Base-by-base conservation (phyloP, 2,329 filamentous ascomycete species). In the Aspergillus melleus region DNA sequence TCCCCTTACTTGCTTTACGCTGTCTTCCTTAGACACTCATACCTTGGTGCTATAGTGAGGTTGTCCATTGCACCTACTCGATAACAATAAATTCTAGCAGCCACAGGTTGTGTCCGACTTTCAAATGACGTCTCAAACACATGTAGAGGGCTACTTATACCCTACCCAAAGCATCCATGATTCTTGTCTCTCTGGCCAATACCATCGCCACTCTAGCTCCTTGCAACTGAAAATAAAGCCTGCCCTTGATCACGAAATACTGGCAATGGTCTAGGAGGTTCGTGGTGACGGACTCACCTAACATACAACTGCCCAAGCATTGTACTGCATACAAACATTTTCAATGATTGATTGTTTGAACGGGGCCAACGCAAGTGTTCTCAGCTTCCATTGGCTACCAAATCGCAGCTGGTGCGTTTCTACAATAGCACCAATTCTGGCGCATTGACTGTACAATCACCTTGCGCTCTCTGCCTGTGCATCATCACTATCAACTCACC, bases 21-120 rank as follows among this genome's bases (percentile, higher is more conserved):
- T 64, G 55, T 56, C 55, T 60, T 59, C 36, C 58, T 53, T 64
- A 61, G 55, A 59, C 61, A 16, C 39, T 55, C 47, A 52, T 49
- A 24, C 50, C 30, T 49, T 44, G 42, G 57, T 52, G 19, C 20
- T 61, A 54, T 60, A 44, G 47, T 54, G 54, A 55, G 14, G 20
- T 44, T 22, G 6, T 52, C 24, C 19, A 29, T 32, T 57, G 16
- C 22, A 39, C 11, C 14, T 39, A 14, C 16, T 22, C 11, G 10
- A 29, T n/a, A 19, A 36, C 10, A 36, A 20, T 14, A 29, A 36
- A 19, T 14, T 16, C 16, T 11, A 16, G 10, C n/a, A 20, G 39
- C 42, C 26, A 49, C 12, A n/a, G 14, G 44, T 9, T 39, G 47
- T 51, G 39, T 44, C 30, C 22, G 16, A 9, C 14, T 50, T n/a